Conservation (phyloP, 148 eudicot species). For the Rhododendron molle region DNA sequence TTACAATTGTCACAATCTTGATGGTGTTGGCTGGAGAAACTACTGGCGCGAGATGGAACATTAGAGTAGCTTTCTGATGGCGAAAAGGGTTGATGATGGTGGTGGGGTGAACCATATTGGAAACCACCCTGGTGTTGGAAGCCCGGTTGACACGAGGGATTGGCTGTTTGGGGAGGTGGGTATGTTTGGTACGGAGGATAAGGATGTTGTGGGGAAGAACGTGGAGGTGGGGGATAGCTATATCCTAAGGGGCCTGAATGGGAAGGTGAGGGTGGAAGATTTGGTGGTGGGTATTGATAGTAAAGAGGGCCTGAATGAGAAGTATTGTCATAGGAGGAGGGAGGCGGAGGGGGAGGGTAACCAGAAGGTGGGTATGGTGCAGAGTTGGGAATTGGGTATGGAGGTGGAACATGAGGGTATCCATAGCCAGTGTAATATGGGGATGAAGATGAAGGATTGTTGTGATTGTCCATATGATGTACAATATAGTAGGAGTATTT, state of each 20-base stretch:
- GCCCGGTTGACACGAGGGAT: slow-evolving; percentile 25
- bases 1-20: slow-evolving; percentile 24
- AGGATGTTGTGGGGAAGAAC: slow-evolving; percentile 24
- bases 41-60: slow-evolving; percentile 34
- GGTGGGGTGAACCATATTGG: slow-evolving; percentile 34
- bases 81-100: slow-evolving; percentile 31
- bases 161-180: slow-evolving; percentile 13
- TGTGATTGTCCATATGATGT: slow-evolving; percentile 36
- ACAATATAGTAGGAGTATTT: background rate
- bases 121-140: slow-evolving; percentile 42
- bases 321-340: slow-evolving; percentile 15
- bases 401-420: slow-evolving; percentile 36
- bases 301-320: slow-evolving; percentile 25
- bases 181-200: slow-evolving; percentile 2
- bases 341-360: slow-evolving; percentile 25
- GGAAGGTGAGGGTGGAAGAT: slow-evolving; percentile 16
- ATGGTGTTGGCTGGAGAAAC: slow-evolving; percentile 22
- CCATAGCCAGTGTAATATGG: slow-evolving; percentile 31
- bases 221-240: slow-evolving; percentile 25
- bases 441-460: slow-evolving; percentile 38
- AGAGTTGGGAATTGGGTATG: slow-evolving; percentile 28
- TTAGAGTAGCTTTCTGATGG: slow-evolving; percentile 20
- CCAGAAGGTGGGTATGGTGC: slow-evolving; percentile 25
- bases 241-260: slow-evolving; percentile 26
- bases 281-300: slow-evolving; percentile 30